Conservation (phyloP, 192 early-diverging fungal species). For the Coemansia sp. region DNA sequence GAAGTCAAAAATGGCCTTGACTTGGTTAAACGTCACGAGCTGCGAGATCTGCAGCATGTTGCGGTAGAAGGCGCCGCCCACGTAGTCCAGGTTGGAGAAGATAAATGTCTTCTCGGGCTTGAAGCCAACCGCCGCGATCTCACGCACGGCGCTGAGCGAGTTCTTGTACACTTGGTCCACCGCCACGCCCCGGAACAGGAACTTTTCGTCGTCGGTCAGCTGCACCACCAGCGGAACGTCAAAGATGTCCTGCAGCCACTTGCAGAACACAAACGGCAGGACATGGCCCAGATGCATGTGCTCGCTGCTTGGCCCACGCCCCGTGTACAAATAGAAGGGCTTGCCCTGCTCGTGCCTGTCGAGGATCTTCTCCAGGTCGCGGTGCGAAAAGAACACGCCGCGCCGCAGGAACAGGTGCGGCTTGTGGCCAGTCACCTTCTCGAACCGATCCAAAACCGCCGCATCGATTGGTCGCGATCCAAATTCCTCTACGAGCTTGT, state of each 20-base stretch:
- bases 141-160: conserved; percentile 79
- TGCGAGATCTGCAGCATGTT: conserved; percentile 89
- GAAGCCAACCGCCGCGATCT: conserved; percentile 95
- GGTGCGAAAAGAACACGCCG: conserved; percentile 93
- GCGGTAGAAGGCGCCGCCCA: conserved; percentile 92
- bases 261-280: conserved; percentile 96
- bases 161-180: conserved; percentile 77
- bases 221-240: conserved; percentile 94
- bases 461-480: conserved; percentile 81
- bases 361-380: conserved; percentile 81
- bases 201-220: conserved; percentile 99
- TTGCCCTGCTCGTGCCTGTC: conserved; percentile 93
- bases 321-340: conserved; percentile 97
- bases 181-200: conserved; percentile 92
- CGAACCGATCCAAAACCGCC: conserved; percentile 76
- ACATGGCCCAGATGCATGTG: conserved; percentile 97
- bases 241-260: conserved; percentile 97
- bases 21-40: conserved; percentile 78
- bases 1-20: conserved; percentile 92
- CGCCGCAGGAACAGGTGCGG: conserved; percentile 84
- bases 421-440: conserved; percentile 76
- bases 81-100: conserved; percentile 88
- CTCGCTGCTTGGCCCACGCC: conserved; percentile 87
- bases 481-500: conserved; percentile 83
- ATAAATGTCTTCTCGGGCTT: conserved; percentile 96